Base-by-base conservation (phyloP, 108 stramenopile species). In the Cyclotella atomus region DNA sequence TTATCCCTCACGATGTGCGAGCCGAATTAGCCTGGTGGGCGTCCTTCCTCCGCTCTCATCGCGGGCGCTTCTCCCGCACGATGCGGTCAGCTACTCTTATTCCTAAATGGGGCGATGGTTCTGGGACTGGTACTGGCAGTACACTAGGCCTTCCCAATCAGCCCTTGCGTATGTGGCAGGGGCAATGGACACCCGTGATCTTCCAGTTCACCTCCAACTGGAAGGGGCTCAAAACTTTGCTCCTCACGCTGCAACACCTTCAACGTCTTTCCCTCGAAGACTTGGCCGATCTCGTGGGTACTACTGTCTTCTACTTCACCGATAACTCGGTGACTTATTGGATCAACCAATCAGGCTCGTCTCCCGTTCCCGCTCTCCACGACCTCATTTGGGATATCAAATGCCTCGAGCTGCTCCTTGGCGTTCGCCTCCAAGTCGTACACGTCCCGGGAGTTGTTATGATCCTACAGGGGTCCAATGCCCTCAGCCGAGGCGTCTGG, bases 141-240 rank as follows among this genome's bases (percentile, higher is more conserved):
- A 32, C 56, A 1, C 2, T 57, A 15, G 56, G 56, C 29, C 56
- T 57, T 57, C 56, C 56, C 20, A 30, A 57, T 32, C 56, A 57
- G 12, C 56, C 29, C 2, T 19, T 57, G 12, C 1, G 14, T 32
- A 57, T 57, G 56, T 57, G 56, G 56, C 56, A 32, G 15, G 56
- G 56, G 2, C 6, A 57, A 19, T 57, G 56, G 56, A 30, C 4
- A 15, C 56, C 29, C 12, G 56, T 57, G 0, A 30, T 57, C 1
- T 57, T 32, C n/a, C 1, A 32, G 1, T 57, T 57, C 12, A 32
- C 56, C 29, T 57, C 56, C 29, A 57, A 57, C 30, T 57, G 56
- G 56, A 57, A 32, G n/a, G 56, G 32, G 29, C 29, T 57, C 29
- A 29, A 57, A 30, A 57, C 56, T 15, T 19, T 57, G 0, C 56